Conservation (phyloP, 176 grass and related monocot species). For the Lolium rigidum region DNA sequence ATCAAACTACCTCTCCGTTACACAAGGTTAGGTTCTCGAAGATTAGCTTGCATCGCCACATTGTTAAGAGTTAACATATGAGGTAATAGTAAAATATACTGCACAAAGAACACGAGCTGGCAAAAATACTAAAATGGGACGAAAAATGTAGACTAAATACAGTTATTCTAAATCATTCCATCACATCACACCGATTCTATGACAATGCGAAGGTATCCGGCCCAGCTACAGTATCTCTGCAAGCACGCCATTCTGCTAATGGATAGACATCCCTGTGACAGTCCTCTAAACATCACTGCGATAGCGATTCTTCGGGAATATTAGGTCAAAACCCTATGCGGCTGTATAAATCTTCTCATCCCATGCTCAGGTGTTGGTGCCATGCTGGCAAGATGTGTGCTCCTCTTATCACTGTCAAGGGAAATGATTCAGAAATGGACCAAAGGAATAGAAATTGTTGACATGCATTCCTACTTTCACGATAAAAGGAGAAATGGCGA, state of each 20-base stretch:
- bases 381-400: constrained; percentile 2
- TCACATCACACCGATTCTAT: constrained; percentile 31
- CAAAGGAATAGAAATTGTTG: background rate
- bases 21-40: background rate
- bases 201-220: background rate
- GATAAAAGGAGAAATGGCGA: too few species aligned
- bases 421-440: background rate
- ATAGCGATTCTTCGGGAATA: constrained; percentile 27
- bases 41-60: background rate
- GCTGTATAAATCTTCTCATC: background rate
- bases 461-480: background rate
- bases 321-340: constrained; percentile 29
- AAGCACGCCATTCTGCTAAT: background rate
- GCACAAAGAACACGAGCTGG: background rate
- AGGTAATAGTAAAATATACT: background rate
- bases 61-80: background rate
- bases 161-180: constrained; percentile 28
- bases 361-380: background rate
- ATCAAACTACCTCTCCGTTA: background rate
- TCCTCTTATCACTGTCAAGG: background rate
- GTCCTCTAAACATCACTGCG: background rate
- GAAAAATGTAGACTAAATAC: background rate
- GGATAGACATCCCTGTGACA: background rate
- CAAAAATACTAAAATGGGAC: background rate
- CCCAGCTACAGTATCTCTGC: constrained; percentile 16